These are phyloP conservation scores for Gonapodya prolifera DNA, from an alignment of 192 early-diverging fungal species.

Conservation along the genomic window DNA sequence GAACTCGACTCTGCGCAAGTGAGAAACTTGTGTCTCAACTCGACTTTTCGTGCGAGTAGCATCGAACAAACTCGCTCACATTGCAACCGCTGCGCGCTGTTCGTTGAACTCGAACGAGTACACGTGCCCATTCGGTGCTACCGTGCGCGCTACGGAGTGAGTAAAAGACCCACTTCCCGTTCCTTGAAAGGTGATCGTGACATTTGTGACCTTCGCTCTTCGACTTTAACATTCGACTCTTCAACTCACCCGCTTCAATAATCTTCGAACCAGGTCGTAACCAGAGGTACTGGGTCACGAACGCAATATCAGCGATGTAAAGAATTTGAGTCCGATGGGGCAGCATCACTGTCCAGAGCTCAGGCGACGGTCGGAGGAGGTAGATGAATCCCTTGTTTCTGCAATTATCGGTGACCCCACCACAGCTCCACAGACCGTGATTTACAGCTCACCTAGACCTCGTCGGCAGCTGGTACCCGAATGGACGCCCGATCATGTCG, in stretches of 20 bases:
- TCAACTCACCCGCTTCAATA: constrained; percentile 73
- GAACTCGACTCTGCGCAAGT: constrained; percentile 53
- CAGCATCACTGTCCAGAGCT: constrained; percentile 84
- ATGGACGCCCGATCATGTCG: constrained; percentile 77
- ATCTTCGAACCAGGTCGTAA: constrained; percentile 67
- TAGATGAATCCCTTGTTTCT: constrained; percentile 64
- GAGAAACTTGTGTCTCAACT: constrained; percentile 10
- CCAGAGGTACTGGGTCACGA: no score
- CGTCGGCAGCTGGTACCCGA: constrained; percentile 54
- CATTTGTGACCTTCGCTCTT: constrained; percentile 6
- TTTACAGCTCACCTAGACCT: background rate
- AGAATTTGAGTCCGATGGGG: constrained; percentile 96
- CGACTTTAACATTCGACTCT: constrained; percentile 41
- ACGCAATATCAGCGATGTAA: constrained; percentile 89
- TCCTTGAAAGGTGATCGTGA: constrained; percentile 16
- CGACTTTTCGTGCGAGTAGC: background rate
- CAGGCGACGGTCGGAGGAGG: constrained; percentile 82
- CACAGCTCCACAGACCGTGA: background rate
- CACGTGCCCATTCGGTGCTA: constrained; percentile 77
- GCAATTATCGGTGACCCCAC: constrained; percentile 7
- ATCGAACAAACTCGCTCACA: background rate
- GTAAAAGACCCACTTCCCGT: constrained; percentile 98
- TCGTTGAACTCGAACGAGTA: constrained; percentile 92
- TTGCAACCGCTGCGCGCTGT: constrained; percentile 50
- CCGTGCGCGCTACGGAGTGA: constrained; percentile 78